Evolutionary conservation across 2,329 filamentous ascomycete genomes (phyloP).

Genomic region (Exophiala sp.): DNA sequence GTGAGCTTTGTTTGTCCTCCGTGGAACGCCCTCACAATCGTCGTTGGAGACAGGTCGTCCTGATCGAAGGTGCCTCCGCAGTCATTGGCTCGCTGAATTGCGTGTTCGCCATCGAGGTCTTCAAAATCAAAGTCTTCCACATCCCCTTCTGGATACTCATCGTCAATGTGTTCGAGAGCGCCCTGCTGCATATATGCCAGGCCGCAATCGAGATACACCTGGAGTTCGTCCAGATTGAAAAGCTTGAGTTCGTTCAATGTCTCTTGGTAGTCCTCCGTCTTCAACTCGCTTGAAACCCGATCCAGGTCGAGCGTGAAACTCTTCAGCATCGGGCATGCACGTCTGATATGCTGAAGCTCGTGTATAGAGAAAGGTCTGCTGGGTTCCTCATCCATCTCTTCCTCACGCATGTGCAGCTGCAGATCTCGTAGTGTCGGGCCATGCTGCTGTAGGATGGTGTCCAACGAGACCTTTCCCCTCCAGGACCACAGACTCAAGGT

Average conservation of each 20-base stretch:
- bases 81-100: background rate
- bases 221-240: conserved; percentile 17
- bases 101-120: conserved; percentile 1
- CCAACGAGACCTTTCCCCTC: conserved; percentile 13
- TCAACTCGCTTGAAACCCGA: conserved; percentile 6
- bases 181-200: background rate
- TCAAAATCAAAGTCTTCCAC: background rate
- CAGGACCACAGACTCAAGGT: conserved; percentile 26
- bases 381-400: background rate
- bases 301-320: conserved; percentile 19
- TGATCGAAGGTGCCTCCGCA: conserved; percentile 8
- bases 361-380: conserved; percentile 5
- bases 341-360: conserved; percentile 13
- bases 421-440: conserved; percentile 15
- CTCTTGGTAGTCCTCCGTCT: conserved; percentile 9
- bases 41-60: background rate
- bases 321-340: conserved; percentile 15
- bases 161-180: background rate
- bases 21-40: background rate
- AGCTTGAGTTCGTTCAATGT: conserved; percentile 14
- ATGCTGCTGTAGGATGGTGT: conserved; percentile 18
- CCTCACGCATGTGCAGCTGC: conserved; percentile 24
- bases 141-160: background rate
- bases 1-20: background rate
- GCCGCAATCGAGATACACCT: conserved; percentile 24